Evolutionary conservation across 2,329 filamentous ascomycete species (phyloP).

Genomic region (Magnaporthiopsis poae): DNA sequence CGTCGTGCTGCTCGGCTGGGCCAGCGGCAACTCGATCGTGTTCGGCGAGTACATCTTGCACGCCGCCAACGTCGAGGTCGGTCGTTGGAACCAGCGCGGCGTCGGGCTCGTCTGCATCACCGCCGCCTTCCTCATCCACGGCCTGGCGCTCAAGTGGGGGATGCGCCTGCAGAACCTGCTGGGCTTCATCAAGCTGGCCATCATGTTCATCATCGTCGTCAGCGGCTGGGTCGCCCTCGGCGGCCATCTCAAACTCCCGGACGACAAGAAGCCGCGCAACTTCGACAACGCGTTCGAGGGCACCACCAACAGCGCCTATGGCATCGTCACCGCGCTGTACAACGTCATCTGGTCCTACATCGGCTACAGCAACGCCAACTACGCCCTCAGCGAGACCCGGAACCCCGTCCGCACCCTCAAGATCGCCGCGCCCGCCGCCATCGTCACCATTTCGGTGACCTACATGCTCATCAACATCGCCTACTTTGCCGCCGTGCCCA

Average conservation of each 20-base stretch:
- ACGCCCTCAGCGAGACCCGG: constrained; percentile 54
- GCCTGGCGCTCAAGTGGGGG: constrained; percentile 54
- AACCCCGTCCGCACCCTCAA: constrained; percentile 56
- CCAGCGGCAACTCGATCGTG: constrained; percentile 56
- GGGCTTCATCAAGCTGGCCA: constrained; percentile 55
- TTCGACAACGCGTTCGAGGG: constrained; percentile 55
- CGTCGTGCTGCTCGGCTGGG: constrained; percentile 55
- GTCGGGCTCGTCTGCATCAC: constrained; percentile 60
- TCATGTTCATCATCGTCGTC: constrained; percentile 56
- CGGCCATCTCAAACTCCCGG: constrained; percentile 44
- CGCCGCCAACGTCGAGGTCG: constrained; percentile 52
- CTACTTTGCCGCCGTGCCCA: constrained; percentile 52
- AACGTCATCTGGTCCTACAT: constrained; percentile 64
- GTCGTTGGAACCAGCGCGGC: constrained; percentile 57
- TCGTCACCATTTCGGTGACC: constrained; percentile 47
- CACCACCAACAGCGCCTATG: constrained; percentile 56
- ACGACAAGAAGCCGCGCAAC: constrained; percentile 47
- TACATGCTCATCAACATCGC: constrained; percentile 61
- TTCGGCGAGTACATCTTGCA: constrained; percentile 63
- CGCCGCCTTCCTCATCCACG: constrained; percentile 55
- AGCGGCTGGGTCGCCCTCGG: constrained; percentile 52
- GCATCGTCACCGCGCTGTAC: constrained; percentile 59
- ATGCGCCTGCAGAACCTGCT: constrained; percentile 58
- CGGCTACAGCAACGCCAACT: constrained; percentile 60
- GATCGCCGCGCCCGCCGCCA: constrained; percentile 52